Percentiles rank a stretch among this genome's conserved stretches.
phyloP scores from a whole-genome alignment of 768 basidiomycete species.

The Phaffia tasmanica region DNA sequence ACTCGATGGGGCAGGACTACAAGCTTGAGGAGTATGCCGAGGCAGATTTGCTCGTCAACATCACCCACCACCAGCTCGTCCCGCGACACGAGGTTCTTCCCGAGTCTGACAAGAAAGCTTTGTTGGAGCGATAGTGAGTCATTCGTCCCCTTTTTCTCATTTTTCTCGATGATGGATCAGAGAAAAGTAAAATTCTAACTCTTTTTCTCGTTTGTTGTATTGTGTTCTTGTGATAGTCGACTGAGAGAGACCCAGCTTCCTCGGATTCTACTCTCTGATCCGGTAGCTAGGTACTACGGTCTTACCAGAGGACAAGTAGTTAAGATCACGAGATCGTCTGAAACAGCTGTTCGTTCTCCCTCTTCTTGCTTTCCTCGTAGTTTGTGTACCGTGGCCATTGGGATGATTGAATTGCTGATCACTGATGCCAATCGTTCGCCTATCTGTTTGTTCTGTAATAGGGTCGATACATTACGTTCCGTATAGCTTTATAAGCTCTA shows the following conservation, averaged over 20 bases:
- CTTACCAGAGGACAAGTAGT: constrained; percentile 91
- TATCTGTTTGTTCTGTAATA: not conserved
- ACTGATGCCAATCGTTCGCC: not conserved
- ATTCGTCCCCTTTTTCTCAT: constrained; percentile 4
- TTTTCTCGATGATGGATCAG: not conserved
- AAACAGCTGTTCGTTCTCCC: constrained; percentile 61
- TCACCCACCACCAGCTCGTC: constrained; percentile 88
- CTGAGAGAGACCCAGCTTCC: constrained; percentile 96
- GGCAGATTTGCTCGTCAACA: constrained; percentile 91
- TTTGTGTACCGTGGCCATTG: not conserved
- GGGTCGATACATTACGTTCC: constrained; percentile 26
- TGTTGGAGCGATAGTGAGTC: constrained; percentile 87
- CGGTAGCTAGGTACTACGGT: constrained; percentile 97
- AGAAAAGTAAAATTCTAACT: not conserved
- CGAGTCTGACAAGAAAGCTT: constrained; percentile 68
- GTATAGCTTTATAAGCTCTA: constrained; percentile 18
- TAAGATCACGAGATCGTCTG: constrained; percentile 92
- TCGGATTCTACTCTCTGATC: constrained; percentile 89
- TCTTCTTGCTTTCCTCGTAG: not conserved
- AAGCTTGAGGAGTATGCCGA: constrained; percentile 93
- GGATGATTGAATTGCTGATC: not conserved
- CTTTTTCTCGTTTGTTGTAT: not conserved
- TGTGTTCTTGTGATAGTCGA: constrained; percentile 49
- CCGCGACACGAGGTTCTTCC: constrained; percentile 82
- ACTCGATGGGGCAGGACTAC: constrained; percentile 75